Evolutionary conservation across 768 basidiomycete species (phyloP).

Genomic region (Amanita rubescens): DNA sequence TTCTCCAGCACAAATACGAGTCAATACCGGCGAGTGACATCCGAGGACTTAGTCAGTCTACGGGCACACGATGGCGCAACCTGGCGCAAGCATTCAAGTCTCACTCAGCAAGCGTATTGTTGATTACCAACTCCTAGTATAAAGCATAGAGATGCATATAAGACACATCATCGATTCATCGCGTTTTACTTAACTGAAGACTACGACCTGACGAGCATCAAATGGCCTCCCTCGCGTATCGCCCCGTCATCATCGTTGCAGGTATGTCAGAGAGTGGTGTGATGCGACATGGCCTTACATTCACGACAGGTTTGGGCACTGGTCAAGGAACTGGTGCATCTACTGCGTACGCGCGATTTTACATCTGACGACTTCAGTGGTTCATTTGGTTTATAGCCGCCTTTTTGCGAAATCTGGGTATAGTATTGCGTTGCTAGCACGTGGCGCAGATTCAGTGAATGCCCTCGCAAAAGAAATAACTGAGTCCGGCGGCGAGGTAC

Average conservation of each 20-base stretch:
- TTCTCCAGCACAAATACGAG: too few relatives aligned
- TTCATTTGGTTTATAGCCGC: slow-evolving; percentile 30
- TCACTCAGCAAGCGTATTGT: not conserved
- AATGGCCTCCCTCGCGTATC: slow-evolving; percentile 26
- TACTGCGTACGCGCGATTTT: slow-evolving; percentile 38
- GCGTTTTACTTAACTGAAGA: not conserved
- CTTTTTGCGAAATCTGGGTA: slow-evolving; percentile 58
- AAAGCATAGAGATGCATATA: too few relatives aligned
- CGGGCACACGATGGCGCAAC: too few relatives aligned
- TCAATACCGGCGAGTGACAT: too few relatives aligned
- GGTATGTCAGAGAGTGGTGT: slow-evolving; percentile 26
- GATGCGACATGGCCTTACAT: slow-evolving; percentile 2
- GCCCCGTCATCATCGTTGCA: slow-evolving; percentile 51
- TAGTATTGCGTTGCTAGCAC: slow-evolving; percentile 57
- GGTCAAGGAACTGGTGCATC: slow-evolving; percentile 50
- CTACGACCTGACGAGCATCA: not conserved
- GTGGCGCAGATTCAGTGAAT: slow-evolving; percentile 45
- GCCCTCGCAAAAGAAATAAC: slow-evolving; percentile 49
- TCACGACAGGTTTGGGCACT: slow-evolving; percentile 33
- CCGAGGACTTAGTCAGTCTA: too few relatives aligned
- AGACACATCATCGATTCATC: not conserved
- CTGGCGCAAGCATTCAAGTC: too few relatives aligned
- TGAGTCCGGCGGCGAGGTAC: slow-evolving; percentile 49
- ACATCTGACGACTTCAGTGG: not conserved
- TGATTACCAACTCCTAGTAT: too few relatives aligned